Percentiles rank a stretch among this genome's conserved stretches.
Evolutionary conservation across 176 grass and related monocot species (phyloP).

Genomic region (Otatea glauca): DNA sequence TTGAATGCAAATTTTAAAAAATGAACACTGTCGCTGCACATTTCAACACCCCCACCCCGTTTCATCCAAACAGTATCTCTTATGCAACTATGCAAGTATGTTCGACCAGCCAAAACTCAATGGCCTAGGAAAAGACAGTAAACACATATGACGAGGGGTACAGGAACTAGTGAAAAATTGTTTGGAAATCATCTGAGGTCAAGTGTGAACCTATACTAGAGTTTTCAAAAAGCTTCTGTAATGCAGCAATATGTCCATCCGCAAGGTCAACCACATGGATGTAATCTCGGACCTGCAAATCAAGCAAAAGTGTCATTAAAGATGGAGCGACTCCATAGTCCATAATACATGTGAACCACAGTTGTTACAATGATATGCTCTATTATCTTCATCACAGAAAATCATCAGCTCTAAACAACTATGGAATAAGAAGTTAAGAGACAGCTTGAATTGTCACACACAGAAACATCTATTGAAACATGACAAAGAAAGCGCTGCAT

Average conservation of each 20-base stretch:
- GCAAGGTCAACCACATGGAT: constrained; percentile 93
- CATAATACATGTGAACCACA: neutral
- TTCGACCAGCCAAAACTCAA: constrained; percentile 1
- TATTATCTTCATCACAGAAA: constrained; percentile 6
- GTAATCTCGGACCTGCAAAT: constrained; percentile 80
- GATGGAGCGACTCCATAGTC: neutral
- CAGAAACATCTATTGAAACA: neutral
- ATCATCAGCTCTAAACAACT: constrained; percentile 1
- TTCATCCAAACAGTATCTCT: neutral
- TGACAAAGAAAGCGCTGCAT: neutral
- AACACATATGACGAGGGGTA: neutral
- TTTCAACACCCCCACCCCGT: neutral
- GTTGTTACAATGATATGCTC: constrained; percentile 16
- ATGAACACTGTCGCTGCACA: neutral
- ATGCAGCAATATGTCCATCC: constrained; percentile 83
- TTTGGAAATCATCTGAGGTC: neutral
- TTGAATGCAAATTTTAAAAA: no score
- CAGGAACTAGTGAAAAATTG: constrained; percentile 1
- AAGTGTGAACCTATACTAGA: constrained; percentile 57
- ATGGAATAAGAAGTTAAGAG: constrained; percentile 29
- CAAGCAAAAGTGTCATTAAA: constrained; percentile 22
- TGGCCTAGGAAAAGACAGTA: neutral
- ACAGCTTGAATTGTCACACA: constrained; percentile 17
- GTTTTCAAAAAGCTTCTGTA: constrained; percentile 83
- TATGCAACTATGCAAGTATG: neutral